These are phyloP conservation scores for Monilinia polystroma DNA, from an alignment of 2,329 filamentous ascomycete species.

Conservation along the genomic window DNA sequence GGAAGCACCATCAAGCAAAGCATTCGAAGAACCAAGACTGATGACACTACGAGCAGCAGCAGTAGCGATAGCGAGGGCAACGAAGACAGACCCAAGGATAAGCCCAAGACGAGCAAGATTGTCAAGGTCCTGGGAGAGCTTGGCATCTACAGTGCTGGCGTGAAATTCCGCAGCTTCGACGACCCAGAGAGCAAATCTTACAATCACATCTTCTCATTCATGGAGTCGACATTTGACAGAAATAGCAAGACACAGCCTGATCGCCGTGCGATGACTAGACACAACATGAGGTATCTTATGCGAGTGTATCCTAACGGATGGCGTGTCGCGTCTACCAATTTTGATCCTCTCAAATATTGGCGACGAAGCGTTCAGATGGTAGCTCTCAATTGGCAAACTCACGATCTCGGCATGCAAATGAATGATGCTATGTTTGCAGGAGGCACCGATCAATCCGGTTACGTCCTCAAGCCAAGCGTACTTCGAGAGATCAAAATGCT, in stretches of 20 bases:
- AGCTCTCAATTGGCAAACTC: conserved; percentile 97
- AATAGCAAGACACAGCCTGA: conserved; percentile 73
- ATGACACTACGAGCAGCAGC: conserved; percentile 64
- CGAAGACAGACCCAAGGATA: conserved; percentile 55
- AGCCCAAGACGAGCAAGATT: conserved; percentile 76
- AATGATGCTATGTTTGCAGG: conserved; percentile 98
- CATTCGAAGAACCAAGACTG: conserved; percentile 44
- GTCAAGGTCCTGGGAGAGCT: conserved; percentile 78
- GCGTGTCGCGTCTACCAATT: conserved; percentile 86
- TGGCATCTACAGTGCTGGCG: conserved; percentile 70
- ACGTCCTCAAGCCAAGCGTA: conserved; percentile 88
- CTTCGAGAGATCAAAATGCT: conserved; percentile 70
- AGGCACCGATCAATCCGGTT: conserved; percentile 81
- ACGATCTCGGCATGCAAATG: conserved; percentile 91
- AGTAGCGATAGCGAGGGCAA: conserved; percentile 68
- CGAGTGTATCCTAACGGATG: conserved; percentile 86
- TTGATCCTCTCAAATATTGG: conserved; percentile 92
- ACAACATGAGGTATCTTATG: conserved; percentile 91
- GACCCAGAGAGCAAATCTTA: conserved; percentile 75
- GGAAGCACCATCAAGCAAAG: conserved; percentile 28
- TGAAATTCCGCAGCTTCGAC: conserved; percentile 84
- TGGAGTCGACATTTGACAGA: conserved; percentile 82
- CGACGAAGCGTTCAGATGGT: conserved; percentile 96
- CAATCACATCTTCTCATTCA: conserved; percentile 96
- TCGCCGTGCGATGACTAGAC: conserved; percentile 77